Evolutionary conservation across 306 rosid genomes (phyloP), one percentile per base, ranked within the genome.

Genomic region (Benincasa hispida): DNA sequence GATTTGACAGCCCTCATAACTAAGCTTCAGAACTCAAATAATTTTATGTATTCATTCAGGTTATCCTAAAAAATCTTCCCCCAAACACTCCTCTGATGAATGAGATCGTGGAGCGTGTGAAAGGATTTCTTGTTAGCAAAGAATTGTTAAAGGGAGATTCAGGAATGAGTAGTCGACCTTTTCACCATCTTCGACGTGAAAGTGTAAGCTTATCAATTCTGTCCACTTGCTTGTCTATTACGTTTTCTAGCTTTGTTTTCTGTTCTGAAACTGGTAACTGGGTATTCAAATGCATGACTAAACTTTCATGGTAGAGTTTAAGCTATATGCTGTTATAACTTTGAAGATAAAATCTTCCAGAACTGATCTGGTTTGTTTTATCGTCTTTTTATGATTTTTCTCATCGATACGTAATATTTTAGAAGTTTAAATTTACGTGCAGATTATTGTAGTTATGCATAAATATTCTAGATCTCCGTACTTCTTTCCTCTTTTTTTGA

Each of bases 41-140:
- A 75, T 77, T 45, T 82, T 35, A 24, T 75, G 6, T 57, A 60
- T 75, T 8, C 77, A 74, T 83, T 75, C 74, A 94, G 99, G 97
- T 92, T 82, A 84, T 83, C 84, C 91, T 90, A 57, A 92, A 94
- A 85, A 90, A 90, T 83, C 91, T 92, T 59, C 96, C 99, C 19
- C 99, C 99, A 75, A 94, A 87, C 77, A 92, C 85, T 79, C 78
- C 93, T 48, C 91, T 94, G 77, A 89, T 89, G 78, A 81, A 89
- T 75, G 97, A 94, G 90, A 94, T 94, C 76, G 81, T 79, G 77
- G 89, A 87, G 72, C 85, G 76, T 77, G 96, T 94, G 82, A 89
- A 92, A 87, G 92, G 83, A 54, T 92, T 91, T 85, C 99, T 92
- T 73, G 88, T 88, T 80, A 89, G 96, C 82, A 89, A 88, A 86